A percentile compares a stretch with the other conserved stretches of the same genome.
phyloP scores from a whole-genome alignment of 1,284 basidiomycete species.

The Sanghuangporus weigelae region DNA sequence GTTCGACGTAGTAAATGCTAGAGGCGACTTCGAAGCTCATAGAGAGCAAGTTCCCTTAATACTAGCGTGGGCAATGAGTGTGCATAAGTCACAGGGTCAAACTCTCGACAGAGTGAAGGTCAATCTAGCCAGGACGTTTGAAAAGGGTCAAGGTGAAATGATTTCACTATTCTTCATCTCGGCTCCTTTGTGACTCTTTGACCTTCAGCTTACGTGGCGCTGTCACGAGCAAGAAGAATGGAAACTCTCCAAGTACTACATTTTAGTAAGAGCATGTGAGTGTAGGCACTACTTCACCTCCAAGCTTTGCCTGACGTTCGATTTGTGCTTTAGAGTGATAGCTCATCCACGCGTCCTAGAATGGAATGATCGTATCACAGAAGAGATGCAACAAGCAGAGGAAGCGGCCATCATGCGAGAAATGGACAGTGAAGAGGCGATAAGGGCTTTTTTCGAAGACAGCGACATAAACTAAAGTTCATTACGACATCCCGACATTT shows the following conservation, averaged over 20 bases:
- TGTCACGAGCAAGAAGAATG: slow-evolving; percentile 86
- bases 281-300: background rate
- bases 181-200: slow-evolving; percentile 1
- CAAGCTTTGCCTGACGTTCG: background rate
- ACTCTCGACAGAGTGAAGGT: slow-evolving; percentile 75
- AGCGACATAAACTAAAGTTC: background rate
- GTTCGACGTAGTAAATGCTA: slow-evolving; percentile 22
- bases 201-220: slow-evolving; percentile 81
- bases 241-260: slow-evolving; percentile 79
- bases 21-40: slow-evolving; percentile 22
- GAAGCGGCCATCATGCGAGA: slow-evolving; percentile 6
- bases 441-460: slow-evolving; percentile 5
- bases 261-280: slow-evolving; percentile 72
- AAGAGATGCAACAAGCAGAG: slow-evolving; percentile 4
- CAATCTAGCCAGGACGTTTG: slow-evolving; percentile 63
- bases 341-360: slow-evolving; percentile 38
- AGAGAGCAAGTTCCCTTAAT: slow-evolving; percentile 51
- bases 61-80: slow-evolving; percentile 75
- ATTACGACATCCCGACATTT: background rate
- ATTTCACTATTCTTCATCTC: slow-evolving; percentile 3
- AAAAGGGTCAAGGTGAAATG: slow-evolving; percentile 68
- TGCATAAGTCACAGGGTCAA: slow-evolving; percentile 87
- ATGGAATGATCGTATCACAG: slow-evolving; percentile 15
- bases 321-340: slow-evolving; percentile 30
- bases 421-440: slow-evolving; percentile 13